These are phyloP conservation scores for Aureobasidium uvarum DNA, from an alignment of 2,329 filamentous ascomycete genomes.

Conservation along the genomic window DNA sequence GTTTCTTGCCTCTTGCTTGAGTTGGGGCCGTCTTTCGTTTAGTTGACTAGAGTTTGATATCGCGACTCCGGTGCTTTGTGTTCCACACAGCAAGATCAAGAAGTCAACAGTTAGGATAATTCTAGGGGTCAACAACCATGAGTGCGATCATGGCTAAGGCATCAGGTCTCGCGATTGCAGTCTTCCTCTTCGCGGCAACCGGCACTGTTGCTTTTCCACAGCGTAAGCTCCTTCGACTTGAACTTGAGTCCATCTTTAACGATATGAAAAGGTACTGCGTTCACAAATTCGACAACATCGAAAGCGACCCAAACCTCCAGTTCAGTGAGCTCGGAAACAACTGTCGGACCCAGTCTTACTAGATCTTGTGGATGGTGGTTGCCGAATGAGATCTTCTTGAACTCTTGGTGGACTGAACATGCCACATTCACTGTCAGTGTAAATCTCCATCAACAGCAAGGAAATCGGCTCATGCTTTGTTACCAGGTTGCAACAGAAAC, in stretches of 20 bases:
- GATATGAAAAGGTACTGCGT: background rate
- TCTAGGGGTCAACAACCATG: background rate
- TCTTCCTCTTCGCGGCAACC: background rate
- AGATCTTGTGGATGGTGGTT: constrained; percentile 5
- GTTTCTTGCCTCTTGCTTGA: background rate
- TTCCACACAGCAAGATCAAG: too few species aligned
- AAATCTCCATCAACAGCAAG: too few species aligned
- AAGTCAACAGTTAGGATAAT: background rate
- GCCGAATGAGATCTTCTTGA: constrained; percentile 7
- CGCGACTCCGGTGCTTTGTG: background rate
- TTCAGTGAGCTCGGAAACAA: background rate
- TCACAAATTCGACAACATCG: background rate
- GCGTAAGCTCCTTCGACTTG: background rate
- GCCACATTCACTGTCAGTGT: constrained; percentile 7
- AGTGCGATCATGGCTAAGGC: too few species aligned
- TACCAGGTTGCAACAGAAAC: constrained; percentile 1
- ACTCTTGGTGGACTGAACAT: constrained; percentile 17
- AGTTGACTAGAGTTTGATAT: background rate
- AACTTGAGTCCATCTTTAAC: background rate
- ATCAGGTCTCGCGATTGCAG: background rate
- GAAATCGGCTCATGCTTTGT: background rate
- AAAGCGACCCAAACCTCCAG: background rate
- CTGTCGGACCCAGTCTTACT: background rate
- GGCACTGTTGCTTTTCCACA: background rate
- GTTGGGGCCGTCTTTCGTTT: background rate